phyloP scores from a whole-genome alignment of 192 early-diverging fungal genomes.

The Spinellus fusiger region DNA sequence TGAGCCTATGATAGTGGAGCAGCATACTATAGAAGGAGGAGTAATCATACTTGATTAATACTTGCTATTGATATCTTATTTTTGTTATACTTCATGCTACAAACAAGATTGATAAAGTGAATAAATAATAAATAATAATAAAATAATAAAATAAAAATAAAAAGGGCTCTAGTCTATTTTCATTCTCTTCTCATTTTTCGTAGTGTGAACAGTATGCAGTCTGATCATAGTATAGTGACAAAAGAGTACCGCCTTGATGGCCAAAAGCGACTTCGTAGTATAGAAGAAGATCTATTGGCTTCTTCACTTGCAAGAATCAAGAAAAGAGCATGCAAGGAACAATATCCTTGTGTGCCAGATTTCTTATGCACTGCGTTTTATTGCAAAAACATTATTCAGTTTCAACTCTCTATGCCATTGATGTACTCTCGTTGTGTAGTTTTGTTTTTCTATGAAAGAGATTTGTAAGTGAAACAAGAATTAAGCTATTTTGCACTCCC shows the following conservation, averaged over 20 bases:
- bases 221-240: neutral
- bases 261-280: neutral
- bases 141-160: neutral
- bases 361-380: constrained; percentile 7
- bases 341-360: neutral
- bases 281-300: neutral
- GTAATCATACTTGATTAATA: constrained; percentile 82
- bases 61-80: constrained; percentile 47
- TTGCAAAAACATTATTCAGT: neutral
- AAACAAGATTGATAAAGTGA: neutral
- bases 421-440: neutral
- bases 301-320: neutral
- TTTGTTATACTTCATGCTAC: constrained; percentile 6
- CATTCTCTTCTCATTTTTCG: neutral
- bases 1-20: no score
- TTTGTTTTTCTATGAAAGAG: constrained; percentile 17
- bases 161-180: neutral
- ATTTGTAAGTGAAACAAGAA: constrained; percentile 13
- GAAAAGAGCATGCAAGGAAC: neutral
- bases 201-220: neutral
- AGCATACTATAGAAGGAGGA: no score
- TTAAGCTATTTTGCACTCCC: no score
- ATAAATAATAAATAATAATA: neutral
- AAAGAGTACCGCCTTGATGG: neutral
- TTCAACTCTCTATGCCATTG: constrained; percentile 2